Base-by-base conservation (phyloP, 495 filamentous ascomycete genomes). In the Trichoderma parareesei region DNA sequence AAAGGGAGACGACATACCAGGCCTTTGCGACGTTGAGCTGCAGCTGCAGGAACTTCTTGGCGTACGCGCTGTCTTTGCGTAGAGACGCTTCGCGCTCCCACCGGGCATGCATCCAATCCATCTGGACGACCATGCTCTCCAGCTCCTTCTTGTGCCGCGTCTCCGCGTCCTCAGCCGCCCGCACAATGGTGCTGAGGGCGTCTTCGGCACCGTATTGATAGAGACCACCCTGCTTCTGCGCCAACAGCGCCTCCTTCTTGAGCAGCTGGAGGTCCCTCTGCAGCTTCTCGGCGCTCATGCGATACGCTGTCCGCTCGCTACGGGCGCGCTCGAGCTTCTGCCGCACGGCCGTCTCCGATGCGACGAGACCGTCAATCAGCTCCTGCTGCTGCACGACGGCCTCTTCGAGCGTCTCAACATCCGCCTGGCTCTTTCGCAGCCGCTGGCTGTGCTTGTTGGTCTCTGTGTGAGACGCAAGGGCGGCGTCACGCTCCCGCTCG, bases 61-160 rank as follows among this genome's bases (percentile, higher is more conserved):
- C 89, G 79, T 82, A 96, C 35, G 86, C 88, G 63, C 93, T 78
- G 67, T 90, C 89, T 55, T 79, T 81, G 59, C 94, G 81, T 76
- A 98, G 87, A 63, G 82, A 85, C 69, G 89, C 85, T 76, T 97
- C 93, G 33, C 94, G 83, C 71, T 84, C 81, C 73, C 88, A 87
- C 61, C 87, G 84, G 5, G 90, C 91, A 65, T 87, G 82, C 65
- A 98, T 84, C 87, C 90, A 98, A 67, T 92, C 81, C 69, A 97
- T 93, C 74, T 97, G 92, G 75, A 93, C 88, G 66, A 84, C 85
- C 71, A 98, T 79, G 11, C 92, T 92, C 60, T 85, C 83, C 40
- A 97, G 81, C 76, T 98, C 95, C 69, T 87, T 88, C 66, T 83
- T 82, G 68, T 97, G 93, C 61, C 82, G 78, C 64, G 80, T 79